These are phyloP conservation scores for Triticum timopheevii DNA, from an alignment of 176 grass and related monocot genomes.

Conservation along the genomic window DNA sequence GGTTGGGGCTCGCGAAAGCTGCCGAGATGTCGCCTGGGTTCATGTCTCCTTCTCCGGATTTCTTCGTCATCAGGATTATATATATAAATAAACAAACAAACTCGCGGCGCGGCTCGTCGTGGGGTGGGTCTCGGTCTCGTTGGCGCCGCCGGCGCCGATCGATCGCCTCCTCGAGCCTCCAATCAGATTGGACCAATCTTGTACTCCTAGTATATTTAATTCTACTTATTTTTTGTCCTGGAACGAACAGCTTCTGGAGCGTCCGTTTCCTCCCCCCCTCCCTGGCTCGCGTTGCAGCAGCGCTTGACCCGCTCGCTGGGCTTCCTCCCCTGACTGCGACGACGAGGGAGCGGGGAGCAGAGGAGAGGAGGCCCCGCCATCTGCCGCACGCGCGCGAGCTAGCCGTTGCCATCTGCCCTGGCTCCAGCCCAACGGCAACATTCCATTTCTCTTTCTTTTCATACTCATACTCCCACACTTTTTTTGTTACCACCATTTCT, in stretches of 20 bases:
- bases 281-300: neutral
- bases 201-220: too few species aligned
- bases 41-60: neutral
- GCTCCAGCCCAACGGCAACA: constrained; percentile 36
- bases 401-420: constrained; percentile 31
- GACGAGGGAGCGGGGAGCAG: neutral
- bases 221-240: neutral
- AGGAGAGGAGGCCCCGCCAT: constrained; percentile 38
- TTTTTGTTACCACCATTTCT: constrained; percentile 4
- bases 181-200: neutral
- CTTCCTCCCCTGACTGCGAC: neutral
- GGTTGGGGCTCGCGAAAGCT: constrained; percentile 30
- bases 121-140: neutral
- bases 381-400: constrained; percentile 29
- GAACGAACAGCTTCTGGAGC: neutral
- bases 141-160: too few species aligned
- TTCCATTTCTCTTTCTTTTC: neutral
- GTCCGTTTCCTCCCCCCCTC: neutral
- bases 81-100: neutral
- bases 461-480: neutral
- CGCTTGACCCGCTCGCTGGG: neutral
- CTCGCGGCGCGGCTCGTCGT: neutral
- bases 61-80: too few species aligned
- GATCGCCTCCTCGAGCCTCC: neutral
- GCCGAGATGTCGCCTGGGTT: neutral